Conservation (phyloP, 805 yeast species). For the Lipomyces lipofer region DNA sequence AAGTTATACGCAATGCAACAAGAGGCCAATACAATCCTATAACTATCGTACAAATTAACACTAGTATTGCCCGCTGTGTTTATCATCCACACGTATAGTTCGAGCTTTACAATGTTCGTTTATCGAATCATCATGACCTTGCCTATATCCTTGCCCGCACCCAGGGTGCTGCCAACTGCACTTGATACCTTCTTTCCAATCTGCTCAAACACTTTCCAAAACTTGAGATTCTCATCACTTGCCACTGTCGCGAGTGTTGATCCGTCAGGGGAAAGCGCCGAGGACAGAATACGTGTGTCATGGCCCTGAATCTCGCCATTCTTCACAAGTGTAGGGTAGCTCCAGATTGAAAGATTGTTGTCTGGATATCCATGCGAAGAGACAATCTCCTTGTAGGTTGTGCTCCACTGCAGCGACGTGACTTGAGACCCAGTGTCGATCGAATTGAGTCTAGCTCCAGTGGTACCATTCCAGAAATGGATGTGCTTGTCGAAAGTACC, state of each 20-base stretch:
- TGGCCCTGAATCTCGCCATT: slow-evolving; percentile 93
- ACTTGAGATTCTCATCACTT: slow-evolving; percentile 93
- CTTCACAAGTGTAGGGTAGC: slow-evolving; percentile 80
- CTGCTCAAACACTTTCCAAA: slow-evolving; percentile 84
- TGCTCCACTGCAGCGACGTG: slow-evolving; percentile 89
- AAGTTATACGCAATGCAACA: neutral
- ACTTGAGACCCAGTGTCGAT: slow-evolving; percentile 93
- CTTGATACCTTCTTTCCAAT: slow-evolving; percentile 41
- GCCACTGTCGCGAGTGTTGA: slow-evolving; percentile 91
- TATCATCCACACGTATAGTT: too few species aligned
- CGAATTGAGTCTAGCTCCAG: slow-evolving; percentile 82
- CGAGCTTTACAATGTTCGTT: slow-evolving; percentile 1
- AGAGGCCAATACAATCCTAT: neutral
- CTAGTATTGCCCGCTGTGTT: too few species aligned
- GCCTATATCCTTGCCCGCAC: slow-evolving; percentile 50
- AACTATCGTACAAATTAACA: neutral
- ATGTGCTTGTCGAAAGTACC: slow-evolving; percentile 87
- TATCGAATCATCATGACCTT: slow-evolving; percentile 56
- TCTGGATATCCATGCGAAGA: slow-evolving; percentile 94
- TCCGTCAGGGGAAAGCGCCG: slow-evolving; percentile 87
- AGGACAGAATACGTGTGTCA: slow-evolving; percentile 79
- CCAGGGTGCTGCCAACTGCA: slow-evolving; percentile 39
- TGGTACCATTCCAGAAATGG: slow-evolving; percentile 92
- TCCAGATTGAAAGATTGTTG: slow-evolving; percentile 78
- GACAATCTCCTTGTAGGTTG: slow-evolving; percentile 63